Percentiles rank a stretch among this genome's conserved stretches.
phyloP scores from a whole-genome alignment of 495 filamentous ascomycete genomes.

The Tuber indicum region DNA sequence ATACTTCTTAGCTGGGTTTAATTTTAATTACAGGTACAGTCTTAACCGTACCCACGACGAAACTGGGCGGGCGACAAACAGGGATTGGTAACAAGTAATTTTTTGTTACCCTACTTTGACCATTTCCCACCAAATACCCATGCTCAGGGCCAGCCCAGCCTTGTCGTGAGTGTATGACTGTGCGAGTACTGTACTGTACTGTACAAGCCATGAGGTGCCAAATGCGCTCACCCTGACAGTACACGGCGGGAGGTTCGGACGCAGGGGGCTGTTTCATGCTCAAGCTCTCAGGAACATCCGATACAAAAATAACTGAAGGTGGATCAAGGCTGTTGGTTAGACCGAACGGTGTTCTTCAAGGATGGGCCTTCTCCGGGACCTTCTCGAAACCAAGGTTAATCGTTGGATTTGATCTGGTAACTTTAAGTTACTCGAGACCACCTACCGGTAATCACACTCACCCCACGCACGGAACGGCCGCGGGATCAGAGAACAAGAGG shows the following conservation, averaged over 20 bases:
- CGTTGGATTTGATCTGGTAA: neutral
- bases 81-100: too few relatives aligned
- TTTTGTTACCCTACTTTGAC: too few relatives aligned
- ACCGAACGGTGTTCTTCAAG: neutral
- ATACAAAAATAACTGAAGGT: neutral
- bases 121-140: too few relatives aligned
- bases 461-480: neutral
- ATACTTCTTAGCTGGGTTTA: neutral
- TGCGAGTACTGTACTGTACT: neutral
- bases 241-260: slow-evolving; percentile 31
- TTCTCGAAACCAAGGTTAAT: neutral
- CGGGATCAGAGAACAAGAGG: neutral
- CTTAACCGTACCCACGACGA: too few relatives aligned
- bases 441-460: neutral
- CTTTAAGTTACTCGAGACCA: neutral
- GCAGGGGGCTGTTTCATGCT: slow-evolving; percentile 36
- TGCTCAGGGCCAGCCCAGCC: too few relatives aligned
- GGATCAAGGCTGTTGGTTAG: neutral
- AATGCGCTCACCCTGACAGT: slow-evolving; percentile 25
- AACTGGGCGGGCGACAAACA: too few relatives aligned
- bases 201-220: slow-evolving; percentile 11
- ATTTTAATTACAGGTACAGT: neutral
- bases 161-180: too few relatives aligned
- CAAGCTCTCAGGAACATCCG: slow-evolving; percentile 19
- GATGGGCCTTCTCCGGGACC: neutral